These are phyloP conservation scores for Kodamaea leandrae DNA, from an alignment of 805 yeast species.

Conservation along the genomic window DNA sequence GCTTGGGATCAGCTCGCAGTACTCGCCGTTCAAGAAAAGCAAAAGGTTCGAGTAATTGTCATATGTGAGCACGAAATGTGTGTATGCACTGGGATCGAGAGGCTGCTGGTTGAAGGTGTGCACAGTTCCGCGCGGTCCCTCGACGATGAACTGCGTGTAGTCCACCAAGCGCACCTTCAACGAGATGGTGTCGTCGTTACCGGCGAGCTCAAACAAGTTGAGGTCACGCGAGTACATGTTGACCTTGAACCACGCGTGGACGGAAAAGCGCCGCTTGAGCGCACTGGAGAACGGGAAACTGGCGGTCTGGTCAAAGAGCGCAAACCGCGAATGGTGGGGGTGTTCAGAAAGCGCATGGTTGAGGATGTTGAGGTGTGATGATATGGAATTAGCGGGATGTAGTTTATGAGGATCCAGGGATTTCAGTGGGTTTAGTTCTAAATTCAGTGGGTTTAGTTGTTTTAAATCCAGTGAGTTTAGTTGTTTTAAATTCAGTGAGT, in stretches of 20 bases:
- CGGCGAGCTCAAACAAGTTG: conserved; percentile 27
- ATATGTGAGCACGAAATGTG: conserved; percentile 37
- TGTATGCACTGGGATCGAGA: conserved; percentile 18
- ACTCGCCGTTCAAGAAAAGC: conserved; percentile 50
- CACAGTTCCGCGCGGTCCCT: conserved; percentile 23
- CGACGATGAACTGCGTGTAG: conserved; percentile 30
- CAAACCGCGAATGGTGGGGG: conserved; percentile 30
- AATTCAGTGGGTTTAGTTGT: background rate
- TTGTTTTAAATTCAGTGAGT: background rate
- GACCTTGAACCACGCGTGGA: conserved; percentile 43
- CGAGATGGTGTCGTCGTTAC: conserved; percentile 19
- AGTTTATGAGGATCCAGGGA: no score
- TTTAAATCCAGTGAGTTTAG: background rate
- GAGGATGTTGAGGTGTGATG: conserved; percentile 19
- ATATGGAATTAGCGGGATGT: background rate
- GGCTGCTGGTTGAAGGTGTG: conserved; percentile 35
- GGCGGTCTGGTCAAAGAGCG: conserved; percentile 22
- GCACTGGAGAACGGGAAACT: conserved; percentile 22
- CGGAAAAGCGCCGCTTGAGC: conserved; percentile 26
- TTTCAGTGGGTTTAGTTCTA: background rate
- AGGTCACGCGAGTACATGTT: conserved; percentile 20
- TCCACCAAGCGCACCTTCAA: conserved; percentile 29
- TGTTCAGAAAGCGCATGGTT: conserved; percentile 18
- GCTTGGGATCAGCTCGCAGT: conserved; percentile 42
- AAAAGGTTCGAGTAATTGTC: conserved; percentile 39